Evolutionary conservation across 805 yeast species (phyloP), one percentile per base, ranked within the genome.

Genomic region (Scheffersomyces stipitis): DNA sequence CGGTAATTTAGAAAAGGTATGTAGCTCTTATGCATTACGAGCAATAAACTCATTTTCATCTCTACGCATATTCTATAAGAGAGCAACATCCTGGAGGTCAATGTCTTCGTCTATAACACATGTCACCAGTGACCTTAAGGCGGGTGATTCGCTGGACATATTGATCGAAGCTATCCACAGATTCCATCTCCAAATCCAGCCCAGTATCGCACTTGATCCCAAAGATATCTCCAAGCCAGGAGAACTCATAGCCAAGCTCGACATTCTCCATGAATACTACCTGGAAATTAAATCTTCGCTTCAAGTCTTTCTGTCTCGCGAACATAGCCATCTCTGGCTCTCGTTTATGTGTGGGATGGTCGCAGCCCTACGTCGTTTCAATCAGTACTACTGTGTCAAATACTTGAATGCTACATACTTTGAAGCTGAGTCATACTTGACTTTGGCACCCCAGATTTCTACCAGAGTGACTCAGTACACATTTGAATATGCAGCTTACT

Each of bases 321-420:
- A 36, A 8, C 52, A 58, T 34, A 45, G 44, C 15, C 31, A 37
- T n/a, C 36, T 56, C 6, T 58, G 64, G 64, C 22, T 57, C 7
- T 33, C 39, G 5, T 30, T 34, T 4, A 13, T 53, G 7, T 30
- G 38, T 1, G 26, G 28, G 15, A 30, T 52, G 17, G 31, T 39
- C 5, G 18, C 27, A 1, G 32, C 28, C 13, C 29, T 52, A 16
- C 34, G 27, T 1, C 27, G 26, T 9, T 41, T 40, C 28, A 42
- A 39, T 12, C 8, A n/a, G 5, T 34, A 17, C 18, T 48, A 33
- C 38, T 34, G 30, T n/a, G 23, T 28, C 4, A 24, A 32, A 4
- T 15, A 31, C 20, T 16, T 31, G 15, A 30, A 18, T 16, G 30
- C 28, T 13, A 7, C 24, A 8, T 27, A 18, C 14, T 9, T 7